Evolutionary conservation across 2,329 filamentous ascomycete genomes (phyloP).

Genomic region (Xylaria arbuscula): DNA sequence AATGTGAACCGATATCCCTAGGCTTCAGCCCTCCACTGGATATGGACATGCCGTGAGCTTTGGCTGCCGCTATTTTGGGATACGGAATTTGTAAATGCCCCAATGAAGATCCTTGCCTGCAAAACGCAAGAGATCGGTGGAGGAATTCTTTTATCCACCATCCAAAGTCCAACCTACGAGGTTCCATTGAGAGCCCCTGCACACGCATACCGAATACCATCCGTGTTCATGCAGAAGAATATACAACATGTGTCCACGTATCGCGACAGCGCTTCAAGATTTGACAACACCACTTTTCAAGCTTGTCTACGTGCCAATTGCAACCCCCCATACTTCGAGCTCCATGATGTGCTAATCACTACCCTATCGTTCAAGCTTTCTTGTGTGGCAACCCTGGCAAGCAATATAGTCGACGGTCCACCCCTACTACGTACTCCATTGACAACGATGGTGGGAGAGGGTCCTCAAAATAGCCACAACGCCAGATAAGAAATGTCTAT

Average conservation of each 20-base stretch:
- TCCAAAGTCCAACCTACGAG: background rate
- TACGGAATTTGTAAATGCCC: background rate
- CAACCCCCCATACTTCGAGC: background rate
- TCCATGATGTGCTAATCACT: background rate
- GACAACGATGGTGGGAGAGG: background rate
- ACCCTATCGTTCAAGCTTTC: background rate
- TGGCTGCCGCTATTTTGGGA: background rate
- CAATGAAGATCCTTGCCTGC: background rate
- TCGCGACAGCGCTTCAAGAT: background rate
- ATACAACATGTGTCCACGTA: background rate
- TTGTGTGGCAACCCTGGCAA: background rate
- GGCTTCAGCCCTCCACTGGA: background rate
- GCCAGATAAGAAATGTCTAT: background rate
- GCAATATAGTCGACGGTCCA: background rate
- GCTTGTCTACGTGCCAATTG: background rate
- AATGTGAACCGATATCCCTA: background rate
- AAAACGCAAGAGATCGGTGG: background rate
- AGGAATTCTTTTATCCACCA: background rate
- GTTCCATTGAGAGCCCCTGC: background rate
- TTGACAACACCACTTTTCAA: background rate
- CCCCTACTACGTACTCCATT: background rate
- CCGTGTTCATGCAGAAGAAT: background rate
- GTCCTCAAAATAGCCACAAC: background rate
- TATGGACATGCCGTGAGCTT: background rate
- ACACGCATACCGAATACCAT: background rate